phyloP scores from a whole-genome alignment of 2,329 filamentous ascomycete genomes.

The Penicillium sumatraense region DNA sequence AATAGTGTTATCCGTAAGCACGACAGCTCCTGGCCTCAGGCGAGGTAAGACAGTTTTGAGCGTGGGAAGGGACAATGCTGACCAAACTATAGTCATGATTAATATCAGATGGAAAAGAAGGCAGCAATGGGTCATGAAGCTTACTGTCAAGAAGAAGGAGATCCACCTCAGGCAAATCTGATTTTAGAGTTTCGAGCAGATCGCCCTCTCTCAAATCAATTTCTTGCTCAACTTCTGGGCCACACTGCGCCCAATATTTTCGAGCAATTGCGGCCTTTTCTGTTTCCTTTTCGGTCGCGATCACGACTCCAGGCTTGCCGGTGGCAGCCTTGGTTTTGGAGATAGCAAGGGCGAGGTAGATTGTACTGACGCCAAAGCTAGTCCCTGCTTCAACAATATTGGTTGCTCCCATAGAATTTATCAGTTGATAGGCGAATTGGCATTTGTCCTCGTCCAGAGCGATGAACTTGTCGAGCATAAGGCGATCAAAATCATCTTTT shows the following conservation, averaged over 20 bases:
- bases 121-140: conserved; percentile 7
- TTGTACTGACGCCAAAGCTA: conserved; percentile 49
- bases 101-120: not conserved
- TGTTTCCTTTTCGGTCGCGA: conserved; percentile 46
- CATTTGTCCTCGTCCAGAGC: conserved; percentile 48
- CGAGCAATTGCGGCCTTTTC: conserved; percentile 37
- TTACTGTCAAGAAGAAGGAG: conserved; percentile 41
- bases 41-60: conserved; percentile 41
- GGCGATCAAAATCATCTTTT: conserved; percentile 22
- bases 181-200: conserved; percentile 44
- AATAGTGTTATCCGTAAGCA: conserved; percentile 46
- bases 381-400: conserved; percentile 48
- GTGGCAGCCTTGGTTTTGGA: conserved; percentile 26
- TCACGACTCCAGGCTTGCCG: conserved; percentile 37
- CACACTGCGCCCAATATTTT: conserved; percentile 42
- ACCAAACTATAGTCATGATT: conserved; percentile 40
- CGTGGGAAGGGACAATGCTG: conserved; percentile 43
- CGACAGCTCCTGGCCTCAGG: conserved; percentile 41
- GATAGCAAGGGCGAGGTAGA: conserved; percentile 48
- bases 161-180: conserved; percentile 36
- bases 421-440: conserved; percentile 42
- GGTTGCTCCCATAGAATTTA: conserved; percentile 36
- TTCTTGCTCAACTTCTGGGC: conserved; percentile 31
- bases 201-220: conserved; percentile 49
- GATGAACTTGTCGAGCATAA: conserved; percentile 47